Evolutionary conservation across 2,329 filamentous ascomycete species (phyloP).

Genomic region (Fusarium sp.): DNA sequence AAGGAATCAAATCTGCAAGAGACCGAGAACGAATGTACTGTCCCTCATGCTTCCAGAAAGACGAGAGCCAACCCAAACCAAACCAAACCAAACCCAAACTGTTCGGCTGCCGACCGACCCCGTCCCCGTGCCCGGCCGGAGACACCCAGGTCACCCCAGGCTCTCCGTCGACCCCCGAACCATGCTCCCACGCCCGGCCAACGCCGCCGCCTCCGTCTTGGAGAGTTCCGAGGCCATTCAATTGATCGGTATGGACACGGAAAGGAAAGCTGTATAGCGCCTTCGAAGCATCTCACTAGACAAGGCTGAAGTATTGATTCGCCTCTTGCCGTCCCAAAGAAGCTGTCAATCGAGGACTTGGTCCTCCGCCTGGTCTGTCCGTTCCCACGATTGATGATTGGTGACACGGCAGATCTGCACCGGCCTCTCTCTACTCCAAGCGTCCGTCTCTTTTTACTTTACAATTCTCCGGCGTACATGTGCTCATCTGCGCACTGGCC

Average conservation of each 20-base stretch:
- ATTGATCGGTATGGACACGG: neutral
- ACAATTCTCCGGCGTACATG: slow-evolving; percentile 21
- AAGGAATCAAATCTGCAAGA: neutral
- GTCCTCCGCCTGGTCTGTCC: slow-evolving; percentile 17
- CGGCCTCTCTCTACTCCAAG: slow-evolving; percentile 29
- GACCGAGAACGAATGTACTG: neutral
- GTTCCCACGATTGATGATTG: neutral
- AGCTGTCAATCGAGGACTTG: slow-evolving; percentile 11
- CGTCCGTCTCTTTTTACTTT: slow-evolving; percentile 5
- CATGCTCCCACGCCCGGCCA: slow-evolving; percentile 10
- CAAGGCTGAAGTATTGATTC: neutral
- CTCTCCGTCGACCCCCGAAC: slow-evolving; percentile 6
- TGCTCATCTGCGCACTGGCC: slow-evolving; percentile 1
- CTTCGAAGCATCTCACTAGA: neutral
- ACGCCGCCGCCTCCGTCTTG: neutral
- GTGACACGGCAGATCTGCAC: slow-evolving; percentile 21
- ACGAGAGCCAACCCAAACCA: neutral
- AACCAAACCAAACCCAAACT: neutral
- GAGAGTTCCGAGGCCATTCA: neutral
- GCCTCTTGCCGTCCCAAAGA: neutral
- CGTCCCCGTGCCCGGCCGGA: slow-evolving; percentile 9
- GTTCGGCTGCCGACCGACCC: slow-evolving; percentile 21
- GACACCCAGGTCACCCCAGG: neutral
- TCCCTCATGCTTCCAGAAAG: slow-evolving; percentile 31
- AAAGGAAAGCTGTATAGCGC: neutral